Conservation (phyloP, 352 stramenopile genomes). For the Pythium oligandrum region DNA sequence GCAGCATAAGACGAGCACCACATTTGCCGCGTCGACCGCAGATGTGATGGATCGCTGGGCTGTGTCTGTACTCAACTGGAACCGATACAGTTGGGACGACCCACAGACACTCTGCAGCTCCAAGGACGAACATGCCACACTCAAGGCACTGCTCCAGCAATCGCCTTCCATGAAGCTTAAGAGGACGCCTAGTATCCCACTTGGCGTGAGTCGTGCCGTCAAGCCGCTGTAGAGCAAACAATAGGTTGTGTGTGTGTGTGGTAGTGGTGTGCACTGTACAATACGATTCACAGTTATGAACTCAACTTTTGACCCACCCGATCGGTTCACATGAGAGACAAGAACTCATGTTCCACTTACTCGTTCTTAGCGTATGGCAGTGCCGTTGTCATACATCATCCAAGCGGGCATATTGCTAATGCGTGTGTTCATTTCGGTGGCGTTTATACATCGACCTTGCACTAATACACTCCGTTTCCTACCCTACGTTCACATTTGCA, state of each 20-base stretch:
- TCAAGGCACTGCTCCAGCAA: constrained; percentile 34
- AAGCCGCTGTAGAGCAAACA: constrained; percentile 32
- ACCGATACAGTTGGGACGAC: constrained; percentile 81
- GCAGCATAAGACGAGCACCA: constrained; percentile 19
- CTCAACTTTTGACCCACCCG: too few species aligned
- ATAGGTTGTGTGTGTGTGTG: too few species aligned
- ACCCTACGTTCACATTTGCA: constrained; percentile 3
- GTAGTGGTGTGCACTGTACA: too few species aligned
- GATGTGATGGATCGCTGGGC: constrained; percentile 69
- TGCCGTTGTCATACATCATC: too few species aligned
- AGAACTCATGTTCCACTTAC: too few species aligned
- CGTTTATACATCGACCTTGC: too few species aligned
- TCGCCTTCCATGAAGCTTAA: constrained; percentile 24
- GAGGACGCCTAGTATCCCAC: constrained; percentile 8
- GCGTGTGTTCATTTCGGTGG: too few species aligned
- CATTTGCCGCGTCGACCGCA: constrained; percentile 48
- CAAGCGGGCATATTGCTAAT: too few species aligned
- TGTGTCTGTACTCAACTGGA: constrained; percentile 80
- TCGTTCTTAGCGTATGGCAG: too few species aligned
- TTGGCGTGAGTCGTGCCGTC: constrained; percentile 51
- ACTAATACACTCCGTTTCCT: too few species aligned
- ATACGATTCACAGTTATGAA: too few species aligned
- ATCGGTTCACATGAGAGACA: too few species aligned
- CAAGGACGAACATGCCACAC: constrained; percentile 56
- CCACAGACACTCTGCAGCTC: constrained; percentile 70